Conservation (phyloP, 2,329 filamentous ascomycete genomes). For the Aspergillus aculeatinus region DNA sequence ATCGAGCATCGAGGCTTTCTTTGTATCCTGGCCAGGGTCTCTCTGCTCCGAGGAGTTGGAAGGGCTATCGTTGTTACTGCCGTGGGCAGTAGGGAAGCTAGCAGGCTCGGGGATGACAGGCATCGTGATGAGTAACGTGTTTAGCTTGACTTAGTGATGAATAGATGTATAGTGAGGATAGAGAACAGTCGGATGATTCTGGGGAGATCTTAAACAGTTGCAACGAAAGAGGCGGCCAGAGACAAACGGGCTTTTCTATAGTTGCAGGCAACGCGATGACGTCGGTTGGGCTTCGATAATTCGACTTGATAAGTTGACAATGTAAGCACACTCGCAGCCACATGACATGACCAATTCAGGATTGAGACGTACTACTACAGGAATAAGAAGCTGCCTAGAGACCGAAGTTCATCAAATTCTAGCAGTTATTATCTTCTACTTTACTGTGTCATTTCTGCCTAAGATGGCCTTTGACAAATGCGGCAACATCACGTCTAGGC, state of each 20-base stretch:
- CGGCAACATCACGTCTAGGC: neutral
- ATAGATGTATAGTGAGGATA: neutral
- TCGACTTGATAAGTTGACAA: neutral
- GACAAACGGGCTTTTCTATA: conserved; percentile 2
- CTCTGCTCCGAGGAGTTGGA: conserved; percentile 23
- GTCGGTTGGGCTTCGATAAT: conserved; percentile 3
- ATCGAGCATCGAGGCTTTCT: conserved; percentile 36
- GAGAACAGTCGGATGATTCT: neutral
- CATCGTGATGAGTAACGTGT: conserved; percentile 20
- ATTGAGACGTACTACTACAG: neutral
- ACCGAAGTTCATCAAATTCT: neutral
- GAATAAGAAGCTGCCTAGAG: neutral
- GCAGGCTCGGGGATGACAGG: conserved; percentile 30
- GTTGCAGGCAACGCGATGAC: conserved; percentile 7
- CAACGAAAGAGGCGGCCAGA: neutral
- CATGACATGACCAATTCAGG: neutral
- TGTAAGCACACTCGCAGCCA: neutral
- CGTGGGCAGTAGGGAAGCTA: conserved; percentile 21
- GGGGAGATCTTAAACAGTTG: neutral
- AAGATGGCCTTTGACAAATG: neutral
- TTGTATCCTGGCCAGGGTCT: conserved; percentile 29
- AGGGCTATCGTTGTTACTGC: conserved; percentile 21
- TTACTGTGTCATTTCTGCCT: neutral
- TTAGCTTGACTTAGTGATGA: neutral
- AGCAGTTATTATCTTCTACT: neutral